phyloP scores from a whole-genome alignment of 2,329 filamentous ascomycete genomes.

The Macrophomina phaseolina region DNA sequence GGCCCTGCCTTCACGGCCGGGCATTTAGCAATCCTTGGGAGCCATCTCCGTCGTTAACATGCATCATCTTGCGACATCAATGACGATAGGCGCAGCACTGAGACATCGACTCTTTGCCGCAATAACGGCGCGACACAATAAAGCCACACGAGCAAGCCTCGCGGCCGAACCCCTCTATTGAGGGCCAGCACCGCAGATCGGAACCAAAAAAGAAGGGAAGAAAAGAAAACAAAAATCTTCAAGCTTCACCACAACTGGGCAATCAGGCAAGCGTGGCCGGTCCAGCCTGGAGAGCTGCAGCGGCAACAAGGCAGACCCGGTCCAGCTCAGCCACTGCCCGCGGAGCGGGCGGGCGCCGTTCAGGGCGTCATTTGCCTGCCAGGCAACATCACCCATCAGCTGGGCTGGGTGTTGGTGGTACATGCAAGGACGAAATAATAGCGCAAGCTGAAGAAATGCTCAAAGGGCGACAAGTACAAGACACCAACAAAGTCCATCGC shows the following conservation, averaged over 20 bases:
- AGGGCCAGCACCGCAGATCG: conserved; percentile 12
- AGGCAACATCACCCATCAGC: not conserved
- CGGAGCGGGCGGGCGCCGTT: not conserved
- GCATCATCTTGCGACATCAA: conserved; percentile 23
- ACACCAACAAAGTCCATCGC: not conserved
- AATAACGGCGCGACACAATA: conserved; percentile 15
- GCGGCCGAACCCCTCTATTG: not conserved
- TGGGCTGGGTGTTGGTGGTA: not conserved
- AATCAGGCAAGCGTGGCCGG: not conserved
- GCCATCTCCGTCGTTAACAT: conserved; percentile 8
- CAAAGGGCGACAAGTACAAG: not conserved
- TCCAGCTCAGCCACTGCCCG: conserved; percentile 16
- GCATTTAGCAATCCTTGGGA: not conserved
- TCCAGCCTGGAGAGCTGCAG: not conserved
- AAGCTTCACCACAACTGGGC: conserved; percentile 2
- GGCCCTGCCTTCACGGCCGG: not conserved
- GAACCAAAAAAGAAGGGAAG: too few species aligned
- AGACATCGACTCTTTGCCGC: conserved; percentile 6
- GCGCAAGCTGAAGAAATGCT: conserved; percentile 15
- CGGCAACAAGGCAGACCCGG: conserved; percentile 2
- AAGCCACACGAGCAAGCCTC: conserved; percentile 16
- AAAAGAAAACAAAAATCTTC: conserved; percentile 2
- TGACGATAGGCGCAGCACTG: not conserved
- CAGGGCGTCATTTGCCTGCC: conserved; percentile 8
- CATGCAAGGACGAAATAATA: conserved; percentile 11